Evolutionary conservation across 2,329 filamentous ascomycete genomes (phyloP).

Genomic region (Periconia digitata): DNA sequence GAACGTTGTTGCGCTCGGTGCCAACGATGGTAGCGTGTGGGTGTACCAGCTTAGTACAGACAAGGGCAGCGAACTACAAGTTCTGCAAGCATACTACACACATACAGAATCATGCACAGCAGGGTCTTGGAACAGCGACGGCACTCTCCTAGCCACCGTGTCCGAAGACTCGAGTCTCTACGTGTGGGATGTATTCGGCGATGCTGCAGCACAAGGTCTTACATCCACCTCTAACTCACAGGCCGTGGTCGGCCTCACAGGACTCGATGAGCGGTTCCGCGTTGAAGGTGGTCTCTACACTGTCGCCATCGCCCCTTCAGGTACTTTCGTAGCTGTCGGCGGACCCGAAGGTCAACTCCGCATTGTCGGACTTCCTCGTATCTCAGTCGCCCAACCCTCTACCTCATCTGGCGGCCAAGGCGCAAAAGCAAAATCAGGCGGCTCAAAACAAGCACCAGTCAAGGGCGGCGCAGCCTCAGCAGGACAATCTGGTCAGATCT

Average conservation of each 20-base stretch:
- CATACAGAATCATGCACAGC: conserved; percentile 86
- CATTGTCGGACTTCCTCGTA: conserved; percentile 78
- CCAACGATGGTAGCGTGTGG: conserved; percentile 91
- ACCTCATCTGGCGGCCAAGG: conserved; percentile 48
- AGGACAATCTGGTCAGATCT: conserved; percentile 68
- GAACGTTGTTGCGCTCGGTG: conserved; percentile 85
- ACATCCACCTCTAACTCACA: conserved; percentile 58
- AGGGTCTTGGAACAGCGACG: conserved; percentile 87
- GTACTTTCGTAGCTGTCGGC: conserved; percentile 79
- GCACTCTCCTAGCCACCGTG: conserved; percentile 82
- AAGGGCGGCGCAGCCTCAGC: conserved; percentile 37
- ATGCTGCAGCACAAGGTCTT: conserved; percentile 67
- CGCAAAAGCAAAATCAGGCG: conserved; percentile 52
- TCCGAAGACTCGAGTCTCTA: conserved; percentile 86
- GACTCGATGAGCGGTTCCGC: conserved; percentile 82
- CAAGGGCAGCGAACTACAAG: conserved; percentile 65
- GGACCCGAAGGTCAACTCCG: conserved; percentile 85
- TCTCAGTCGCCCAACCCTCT: conserved; percentile 40
- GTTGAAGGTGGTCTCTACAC: conserved; percentile 92
- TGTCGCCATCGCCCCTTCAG: conserved; percentile 78
- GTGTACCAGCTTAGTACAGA: conserved; percentile 81
- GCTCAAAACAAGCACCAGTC: conserved; percentile 47
- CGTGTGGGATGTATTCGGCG: conserved; percentile 89
- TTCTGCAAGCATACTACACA: conserved; percentile 89
- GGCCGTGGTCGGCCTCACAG: conserved; percentile 75